phyloP scores from a whole-genome alignment of 1,139 yeast species.

The Protomyces lactucae-debilis region DNA sequence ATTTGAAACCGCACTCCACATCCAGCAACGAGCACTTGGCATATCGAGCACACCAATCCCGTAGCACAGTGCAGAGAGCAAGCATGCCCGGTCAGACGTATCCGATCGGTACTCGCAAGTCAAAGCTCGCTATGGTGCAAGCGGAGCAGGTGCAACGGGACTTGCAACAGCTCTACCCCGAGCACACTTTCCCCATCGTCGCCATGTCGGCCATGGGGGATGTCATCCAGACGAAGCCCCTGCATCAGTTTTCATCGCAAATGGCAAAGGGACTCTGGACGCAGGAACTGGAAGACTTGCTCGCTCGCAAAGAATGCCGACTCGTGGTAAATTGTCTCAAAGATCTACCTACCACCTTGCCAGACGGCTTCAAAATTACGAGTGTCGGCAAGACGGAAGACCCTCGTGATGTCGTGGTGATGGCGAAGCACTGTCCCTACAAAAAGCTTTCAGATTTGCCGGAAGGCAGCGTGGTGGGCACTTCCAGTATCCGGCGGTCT shows the following conservation, averaged over 20 bases:
- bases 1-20: too few relatives aligned
- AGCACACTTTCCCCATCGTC: conserved; percentile 61
- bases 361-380: conserved; percentile 84
- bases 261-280: conserved; percentile 98
- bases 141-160: conserved; percentile 64
- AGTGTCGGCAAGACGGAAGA: conserved; percentile 72
- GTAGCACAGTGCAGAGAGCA: too few relatives aligned
- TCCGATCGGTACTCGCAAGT: conserved; percentile 76
- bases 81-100: background rate
- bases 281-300: conserved; percentile 77
- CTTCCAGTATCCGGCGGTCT: conserved; percentile 87
- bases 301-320: conserved; percentile 69
- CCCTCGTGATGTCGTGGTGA: conserved; percentile 77
- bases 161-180: conserved; percentile 59
- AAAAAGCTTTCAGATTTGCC: conserved; percentile 69
- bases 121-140: conserved; percentile 80
- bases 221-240: conserved; percentile 74
- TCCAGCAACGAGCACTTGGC: too few relatives aligned
- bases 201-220: conserved; percentile 88
- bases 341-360: conserved; percentile 90
- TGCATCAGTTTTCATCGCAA: conserved; percentile 59
- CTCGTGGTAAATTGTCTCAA: conserved; percentile 89
- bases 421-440: conserved; percentile 64
- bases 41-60: too few relatives aligned
- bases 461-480: conserved; percentile 80